Evolutionary conservation across 495 filamentous ascomycete genomes (phyloP).

Genomic region (Rusavskia elegans): DNA sequence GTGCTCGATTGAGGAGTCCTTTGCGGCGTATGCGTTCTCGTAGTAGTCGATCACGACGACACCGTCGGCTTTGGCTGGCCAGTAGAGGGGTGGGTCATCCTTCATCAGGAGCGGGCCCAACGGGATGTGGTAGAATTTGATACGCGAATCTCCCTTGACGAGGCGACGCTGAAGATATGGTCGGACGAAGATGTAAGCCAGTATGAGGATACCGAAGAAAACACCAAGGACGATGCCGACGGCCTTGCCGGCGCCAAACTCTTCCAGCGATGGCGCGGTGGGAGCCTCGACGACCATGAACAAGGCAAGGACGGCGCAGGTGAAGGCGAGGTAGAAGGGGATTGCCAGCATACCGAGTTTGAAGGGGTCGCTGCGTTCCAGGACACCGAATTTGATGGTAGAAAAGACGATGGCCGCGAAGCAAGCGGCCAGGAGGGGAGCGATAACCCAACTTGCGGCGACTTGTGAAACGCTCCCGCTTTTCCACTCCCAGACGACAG

Average conservation of each 20-base stretch:
- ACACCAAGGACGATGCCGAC: conserved; percentile 42
- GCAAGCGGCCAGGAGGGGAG: conserved; percentile 39
- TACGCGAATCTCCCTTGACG: conserved; percentile 35
- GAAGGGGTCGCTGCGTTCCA: conserved; percentile 40
- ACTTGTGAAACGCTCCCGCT: conserved; percentile 37
- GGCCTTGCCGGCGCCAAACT: conserved; percentile 33
- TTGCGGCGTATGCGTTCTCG: conserved; percentile 18
- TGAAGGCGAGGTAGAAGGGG: conserved; percentile 45
- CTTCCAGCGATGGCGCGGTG: conserved; percentile 22
- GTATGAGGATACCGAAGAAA: conserved; percentile 33
- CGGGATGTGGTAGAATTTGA: conserved; percentile 41
- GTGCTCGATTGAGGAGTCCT: conserved; percentile 52
- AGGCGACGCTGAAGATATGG: conserved; percentile 47
- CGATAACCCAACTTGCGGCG: conserved; percentile 45
- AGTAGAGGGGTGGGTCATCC: conserved; percentile 28
- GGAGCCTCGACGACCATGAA: conserved; percentile 36
- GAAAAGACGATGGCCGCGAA: conserved; percentile 49
- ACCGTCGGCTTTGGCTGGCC: conserved; percentile 27
- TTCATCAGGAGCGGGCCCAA: conserved; percentile 37
- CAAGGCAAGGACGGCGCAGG: conserved; percentile 44
- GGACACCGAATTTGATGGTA: conserved; percentile 46
- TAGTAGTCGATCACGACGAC: conserved; percentile 38
- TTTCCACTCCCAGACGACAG: conserved; percentile 39
- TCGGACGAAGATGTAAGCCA: conserved; percentile 42
- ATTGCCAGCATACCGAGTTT: conserved; percentile 39